Conservation (phyloP, 2,329 filamentous ascomycete species). For the Aspergillus carbonarius region DNA sequence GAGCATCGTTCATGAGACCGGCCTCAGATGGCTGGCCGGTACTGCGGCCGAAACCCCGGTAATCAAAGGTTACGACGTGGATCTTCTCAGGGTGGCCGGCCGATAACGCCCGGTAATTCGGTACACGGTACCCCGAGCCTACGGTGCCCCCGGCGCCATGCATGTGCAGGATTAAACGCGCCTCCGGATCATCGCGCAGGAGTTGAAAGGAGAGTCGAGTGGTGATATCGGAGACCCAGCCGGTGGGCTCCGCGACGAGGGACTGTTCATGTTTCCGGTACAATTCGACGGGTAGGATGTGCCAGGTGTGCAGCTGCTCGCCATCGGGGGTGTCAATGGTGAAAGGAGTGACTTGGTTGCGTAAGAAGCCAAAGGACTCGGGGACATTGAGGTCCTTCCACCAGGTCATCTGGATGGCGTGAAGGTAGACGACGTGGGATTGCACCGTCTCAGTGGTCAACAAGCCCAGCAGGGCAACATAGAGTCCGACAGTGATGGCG, state of each 20-base stretch:
- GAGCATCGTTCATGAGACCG: constrained; percentile 56
- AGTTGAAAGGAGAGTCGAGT: constrained; percentile 43
- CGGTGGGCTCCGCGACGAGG: constrained; percentile 42
- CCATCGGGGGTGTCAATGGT: constrained; percentile 44
- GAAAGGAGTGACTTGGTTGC: constrained; percentile 53
- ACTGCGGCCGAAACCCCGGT: constrained; percentile 53
- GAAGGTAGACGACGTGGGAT: constrained; percentile 58
- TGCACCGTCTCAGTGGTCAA: constrained; percentile 51
- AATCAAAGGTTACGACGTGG: constrained; percentile 59
- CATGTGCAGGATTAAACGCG: constrained; percentile 51
- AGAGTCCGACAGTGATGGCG: constrained; percentile 32
- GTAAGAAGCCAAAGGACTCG: constrained; percentile 51
- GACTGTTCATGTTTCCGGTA: constrained; percentile 46
- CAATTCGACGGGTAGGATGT: constrained; percentile 48
- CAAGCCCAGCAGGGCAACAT: constrained; percentile 47
- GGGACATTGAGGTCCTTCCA: constrained; percentile 52
- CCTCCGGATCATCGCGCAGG: constrained; percentile 47
- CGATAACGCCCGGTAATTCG: constrained; percentile 53
- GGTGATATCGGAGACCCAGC: constrained; percentile 36
- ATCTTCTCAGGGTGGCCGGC: constrained; percentile 50
- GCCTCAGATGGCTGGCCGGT: constrained; percentile 56
- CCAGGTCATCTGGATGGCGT: constrained; percentile 56
- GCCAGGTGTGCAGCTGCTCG: constrained; percentile 50
- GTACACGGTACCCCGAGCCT: constrained; percentile 55
- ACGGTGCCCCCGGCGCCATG: constrained; percentile 59